Conservation (phyloP, 192 early-diverging fungal genomes). For the Umbelopsis sp. region DNA sequence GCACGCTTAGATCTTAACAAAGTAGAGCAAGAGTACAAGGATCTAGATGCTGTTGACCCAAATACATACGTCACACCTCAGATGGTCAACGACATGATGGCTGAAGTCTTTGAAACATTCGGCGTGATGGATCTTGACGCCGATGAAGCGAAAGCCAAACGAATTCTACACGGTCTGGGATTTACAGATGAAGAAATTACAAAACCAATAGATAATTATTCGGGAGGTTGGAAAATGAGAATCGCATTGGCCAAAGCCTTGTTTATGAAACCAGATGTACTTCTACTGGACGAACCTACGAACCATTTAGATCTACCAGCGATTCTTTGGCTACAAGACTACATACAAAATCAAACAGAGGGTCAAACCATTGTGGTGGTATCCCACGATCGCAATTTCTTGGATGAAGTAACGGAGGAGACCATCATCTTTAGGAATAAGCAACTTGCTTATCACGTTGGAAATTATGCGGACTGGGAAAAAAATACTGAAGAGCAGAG, state of each 20-base stretch:
- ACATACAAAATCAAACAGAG: constrained; percentile 59
- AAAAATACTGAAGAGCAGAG: constrained; percentile 72
- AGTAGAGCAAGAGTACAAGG: constrained; percentile 30
- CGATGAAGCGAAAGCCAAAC: constrained; percentile 64
- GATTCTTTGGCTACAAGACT: constrained; percentile 90
- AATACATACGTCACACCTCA: constrained; percentile 26
- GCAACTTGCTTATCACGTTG: constrained; percentile 72
- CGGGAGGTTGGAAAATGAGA: constrained; percentile 91
- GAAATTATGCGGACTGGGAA: constrained; percentile 88
- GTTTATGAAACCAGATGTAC: constrained; percentile 78
- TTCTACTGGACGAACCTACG: constrained; percentile 89
- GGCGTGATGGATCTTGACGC: constrained; percentile 65
- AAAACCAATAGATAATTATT: constrained; percentile 66
- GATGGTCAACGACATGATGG: constrained; percentile 58
- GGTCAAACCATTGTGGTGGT: constrained; percentile 75
- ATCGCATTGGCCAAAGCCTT: constrained; percentile 85
- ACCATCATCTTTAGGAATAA: constrained; percentile 76
- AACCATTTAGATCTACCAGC: constrained; percentile 89
- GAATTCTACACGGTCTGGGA: constrained; percentile 75
- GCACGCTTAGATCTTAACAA: constrained; percentile 61
- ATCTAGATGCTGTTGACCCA: constrained; percentile 44
- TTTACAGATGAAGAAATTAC: constrained; percentile 65
- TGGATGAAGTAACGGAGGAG: constrained; percentile 77
- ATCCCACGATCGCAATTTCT: constrained; percentile 89
- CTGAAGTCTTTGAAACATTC: constrained; percentile 57